Base-by-base conservation (phyloP, 140 eudicot genomes). In the Anethum foeniculum region DNA sequence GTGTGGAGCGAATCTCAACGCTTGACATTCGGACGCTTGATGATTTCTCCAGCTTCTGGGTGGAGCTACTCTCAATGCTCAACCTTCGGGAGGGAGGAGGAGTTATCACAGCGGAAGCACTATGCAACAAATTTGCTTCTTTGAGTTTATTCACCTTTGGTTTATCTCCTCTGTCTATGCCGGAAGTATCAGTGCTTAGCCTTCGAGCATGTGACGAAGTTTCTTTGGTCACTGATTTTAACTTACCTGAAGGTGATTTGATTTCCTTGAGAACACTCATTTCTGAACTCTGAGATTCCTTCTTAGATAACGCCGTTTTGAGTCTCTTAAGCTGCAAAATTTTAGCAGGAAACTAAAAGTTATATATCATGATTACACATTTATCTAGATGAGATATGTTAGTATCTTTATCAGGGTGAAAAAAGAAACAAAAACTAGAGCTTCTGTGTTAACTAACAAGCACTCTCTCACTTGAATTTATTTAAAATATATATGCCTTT, bases 21-120 rank as follows among this genome's bases (percentile, higher is more conserved):
- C 94, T 90, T 85, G 86, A 82, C 67, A 91, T 93, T 75, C 92
- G 23, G 62, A 19, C 25, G 1, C 76, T 43, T 38, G 49, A 44
- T 34, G 56, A 43, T 78, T 78, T 84, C 78, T 84, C 88, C 47
- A 18, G 19, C 79, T 80, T 71, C 23, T 14, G 71, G 79, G 48
- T 71, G 77, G 14, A 64, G 71, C 85, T 34, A 36, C 82, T 88
- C 76, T 88, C 98, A 46, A 91, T 88, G 86, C 96, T 88, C 85
- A 89, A 83, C 77, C 96, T 93, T 72, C 92, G 82, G 14, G n/a
- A n/a, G n/a, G 81, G 18, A n/a, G 88, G 93, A 78, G 94, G 91
- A 13, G 93, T 84, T 84, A 79, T 69, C 12, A 89, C 95, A 38
- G 80, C 16, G 60, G 75, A 80, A 48, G 71, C 58, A 81, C 84